Conservation (phyloP, 805 yeast genomes). For the Zygosaccharomyces rouxii region DNA sequence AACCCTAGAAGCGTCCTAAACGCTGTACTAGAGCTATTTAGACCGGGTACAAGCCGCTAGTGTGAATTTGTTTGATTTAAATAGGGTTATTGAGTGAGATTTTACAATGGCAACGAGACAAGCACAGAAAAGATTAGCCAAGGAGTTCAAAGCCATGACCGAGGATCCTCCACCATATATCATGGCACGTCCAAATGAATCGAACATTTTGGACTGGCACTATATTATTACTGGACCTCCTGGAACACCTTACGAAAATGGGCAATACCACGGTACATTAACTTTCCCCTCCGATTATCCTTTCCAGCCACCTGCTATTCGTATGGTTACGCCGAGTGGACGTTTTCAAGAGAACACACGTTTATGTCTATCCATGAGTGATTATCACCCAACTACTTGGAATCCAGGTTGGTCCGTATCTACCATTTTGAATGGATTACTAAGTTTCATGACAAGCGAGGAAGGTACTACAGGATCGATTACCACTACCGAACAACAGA, state of each 20-base stretch:
- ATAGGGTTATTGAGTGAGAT: not conserved
- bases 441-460: conserved; percentile 87
- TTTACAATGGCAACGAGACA: conserved; percentile 41
- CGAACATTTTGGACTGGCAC: conserved; percentile 90
- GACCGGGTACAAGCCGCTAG: not conserved
- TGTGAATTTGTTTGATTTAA: not conserved
- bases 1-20: not conserved
- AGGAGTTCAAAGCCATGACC: conserved; percentile 74
- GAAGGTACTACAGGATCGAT: conserved; percentile 85
- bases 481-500: conserved; percentile 54
- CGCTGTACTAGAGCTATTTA: not conserved
- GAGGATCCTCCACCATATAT: conserved; percentile 83
- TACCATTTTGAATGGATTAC: conserved; percentile 78
- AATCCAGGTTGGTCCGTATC: conserved; percentile 95
- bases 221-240: conserved; percentile 91
- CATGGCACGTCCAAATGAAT: conserved; percentile 79
- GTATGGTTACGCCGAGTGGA: conserved; percentile 88
- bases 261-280: conserved; percentile 87
- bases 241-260: conserved; percentile 77
- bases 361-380: conserved; percentile 87
- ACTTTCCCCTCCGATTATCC: conserved; percentile 84
- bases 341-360: conserved; percentile 77
- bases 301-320: conserved; percentile 84
- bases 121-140: conserved; percentile 52
- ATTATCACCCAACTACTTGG: conserved; percentile 93